Percentiles rank a stretch among this genome's conserved stretches.
Conservation (phyloP, 2,329 filamentous ascomycete species). For the Spiromastix sp. region DNA sequence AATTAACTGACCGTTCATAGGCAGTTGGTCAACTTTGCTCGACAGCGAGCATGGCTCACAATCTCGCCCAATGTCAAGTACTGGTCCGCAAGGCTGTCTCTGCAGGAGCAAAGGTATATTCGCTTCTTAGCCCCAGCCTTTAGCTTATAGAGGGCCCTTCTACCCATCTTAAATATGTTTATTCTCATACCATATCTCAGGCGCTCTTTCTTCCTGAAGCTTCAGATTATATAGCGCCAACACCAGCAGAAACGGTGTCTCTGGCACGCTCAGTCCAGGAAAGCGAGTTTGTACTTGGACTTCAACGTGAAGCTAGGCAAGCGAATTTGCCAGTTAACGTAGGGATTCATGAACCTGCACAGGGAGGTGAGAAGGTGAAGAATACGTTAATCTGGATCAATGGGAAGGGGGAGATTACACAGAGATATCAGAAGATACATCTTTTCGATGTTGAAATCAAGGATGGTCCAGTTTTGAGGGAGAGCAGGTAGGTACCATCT, state of each 20-base stretch:
- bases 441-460: slow-evolving; percentile 66
- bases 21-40: slow-evolving; percentile 86
- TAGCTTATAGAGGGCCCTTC: no score
- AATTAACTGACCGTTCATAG: slow-evolving; percentile 37
- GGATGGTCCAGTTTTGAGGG: slow-evolving; percentile 48
- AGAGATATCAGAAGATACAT: slow-evolving; percentile 79
- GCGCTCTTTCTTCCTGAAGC: slow-evolving; percentile 89
- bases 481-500: slow-evolving; percentile 39
- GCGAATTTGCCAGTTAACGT: slow-evolving; percentile 66
- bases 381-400: slow-evolving; percentile 61
- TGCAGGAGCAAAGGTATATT: slow-evolving; percentile 63
- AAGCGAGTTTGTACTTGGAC: slow-evolving; percentile 65
- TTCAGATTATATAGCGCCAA: slow-evolving; percentile 71
- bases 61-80: slow-evolving; percentile 65
- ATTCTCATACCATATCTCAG: no score
- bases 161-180: no score
- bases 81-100: slow-evolving; percentile 63
- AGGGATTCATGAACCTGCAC: slow-evolving; percentile 68
- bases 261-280: slow-evolving; percentile 57
- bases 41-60: slow-evolving; percentile 64
- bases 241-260: slow-evolving; percentile 55
- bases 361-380: slow-evolving; percentile 42
- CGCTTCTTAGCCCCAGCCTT: no score
- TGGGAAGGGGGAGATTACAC: slow-evolving; percentile 45
- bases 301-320: slow-evolving; percentile 56